Evolutionary conservation across 176 grass and related monocot genomes (phyloP), one percentile per base, ranked within the genome.

Genomic region (Oryza glaberrima): DNA sequence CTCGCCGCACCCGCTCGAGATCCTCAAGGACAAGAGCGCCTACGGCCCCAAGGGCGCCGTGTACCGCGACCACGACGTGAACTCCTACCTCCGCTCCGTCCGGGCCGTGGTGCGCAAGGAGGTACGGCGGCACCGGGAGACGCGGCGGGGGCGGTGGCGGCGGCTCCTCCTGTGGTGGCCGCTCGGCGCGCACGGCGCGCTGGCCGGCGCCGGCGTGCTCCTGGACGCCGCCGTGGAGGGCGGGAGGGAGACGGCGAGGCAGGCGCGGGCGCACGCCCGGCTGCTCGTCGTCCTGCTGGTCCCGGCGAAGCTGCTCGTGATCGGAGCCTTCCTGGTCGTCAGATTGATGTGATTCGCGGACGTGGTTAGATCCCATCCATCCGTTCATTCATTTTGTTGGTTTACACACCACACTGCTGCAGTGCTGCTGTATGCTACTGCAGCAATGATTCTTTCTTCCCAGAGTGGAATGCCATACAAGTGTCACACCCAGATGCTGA

Each of bases 1-100:
- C 81, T 92, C 96, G 30, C 93, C 93, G 0, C 96, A 98, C 75
- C 96, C 96, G 34, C 89, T 95, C 26, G 93, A 98, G 85, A 95
- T 95, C 73, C 82, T 98, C 76, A 95, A 87, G 51, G 91, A 95
- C 60, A 65, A 90, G 9, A 63, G 80, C 45, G 93, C 96, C 10
- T 98, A 98, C 36, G 93, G 96, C 0, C 82, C 96, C 40, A 79
- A 85, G 60, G 96, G 96, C 11, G 65, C 91, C 14, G 87, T 98
- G 60, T 92, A 90, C 40, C 87, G 96, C 12, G 93, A 98, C 88
- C 96, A 98, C 22, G 96, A 98, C 75, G 78, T 98, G 81, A 85
- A 86, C 83, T 90, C 91, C 14, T 98, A 98, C 83, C 64, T 94
- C 81, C 91, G 86, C 68, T 95, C 96, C 0, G 81, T 95, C 9